Evolutionary conservation across 176 grass and related monocot species (phyloP).

Genomic region (Musa schizocarpa): DNA sequence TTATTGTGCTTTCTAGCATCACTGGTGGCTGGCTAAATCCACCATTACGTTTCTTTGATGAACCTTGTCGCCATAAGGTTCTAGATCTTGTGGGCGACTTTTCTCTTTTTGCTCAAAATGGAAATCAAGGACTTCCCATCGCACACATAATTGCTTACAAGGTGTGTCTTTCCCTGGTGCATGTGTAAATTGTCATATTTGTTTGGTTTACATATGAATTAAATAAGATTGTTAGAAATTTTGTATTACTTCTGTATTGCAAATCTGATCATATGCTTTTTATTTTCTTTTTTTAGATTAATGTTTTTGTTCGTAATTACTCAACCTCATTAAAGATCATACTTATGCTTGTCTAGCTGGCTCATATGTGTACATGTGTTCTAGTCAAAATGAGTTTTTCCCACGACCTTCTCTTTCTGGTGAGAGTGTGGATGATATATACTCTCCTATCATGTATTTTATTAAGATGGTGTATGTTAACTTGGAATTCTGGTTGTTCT

Average conservation of each 20-base stretch:
- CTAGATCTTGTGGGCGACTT: conserved; percentile 91
- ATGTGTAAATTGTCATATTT: not conserved
- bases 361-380: too few relatives aligned
- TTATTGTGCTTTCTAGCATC: conserved; percentile 40
- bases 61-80: conserved; percentile 88
- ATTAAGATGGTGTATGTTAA: too few relatives aligned
- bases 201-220: not conserved
- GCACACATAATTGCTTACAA: conserved; percentile 83
- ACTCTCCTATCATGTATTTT: too few relatives aligned
- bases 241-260: not conserved
- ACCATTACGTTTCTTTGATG: conserved; percentile 63
- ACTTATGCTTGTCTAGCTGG: too few relatives aligned
- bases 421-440: too few relatives aligned
- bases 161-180: conserved; percentile 37
- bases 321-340: too few relatives aligned
- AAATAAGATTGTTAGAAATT: not conserved
- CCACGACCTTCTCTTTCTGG: too few relatives aligned
- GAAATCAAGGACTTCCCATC: conserved; percentile 65
- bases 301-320: too few relatives aligned
- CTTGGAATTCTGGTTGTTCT: not conserved
- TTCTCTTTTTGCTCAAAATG: conserved; percentile 79
- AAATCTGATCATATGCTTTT: not conserved
- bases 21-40: conserved; percentile 74
- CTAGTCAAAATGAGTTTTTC: too few relatives aligned
- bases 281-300: too few relatives aligned